Conservation (phyloP, 2,329 filamentous ascomycete species). For the Alternaria infectoria region DNA sequence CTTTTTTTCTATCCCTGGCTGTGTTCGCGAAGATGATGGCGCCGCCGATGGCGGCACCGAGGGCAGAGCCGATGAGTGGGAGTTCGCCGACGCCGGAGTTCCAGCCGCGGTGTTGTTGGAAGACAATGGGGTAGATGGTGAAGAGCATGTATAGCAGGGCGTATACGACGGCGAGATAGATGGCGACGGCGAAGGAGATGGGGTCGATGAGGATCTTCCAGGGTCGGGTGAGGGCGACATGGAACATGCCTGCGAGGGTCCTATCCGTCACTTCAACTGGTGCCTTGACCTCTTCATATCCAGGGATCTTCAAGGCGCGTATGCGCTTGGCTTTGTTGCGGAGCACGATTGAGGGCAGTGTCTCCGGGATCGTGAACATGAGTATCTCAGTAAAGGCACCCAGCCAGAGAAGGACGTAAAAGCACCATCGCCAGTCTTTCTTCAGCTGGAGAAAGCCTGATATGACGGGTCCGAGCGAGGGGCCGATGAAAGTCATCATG, state of each 20-base stretch:
- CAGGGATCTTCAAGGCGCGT: background rate
- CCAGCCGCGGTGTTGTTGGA: background rate
- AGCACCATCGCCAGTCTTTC: background rate
- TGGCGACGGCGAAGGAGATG: background rate
- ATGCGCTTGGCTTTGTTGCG: background rate
- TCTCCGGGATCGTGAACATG: background rate
- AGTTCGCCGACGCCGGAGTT: background rate
- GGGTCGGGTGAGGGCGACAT: background rate
- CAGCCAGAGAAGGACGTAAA: background rate
- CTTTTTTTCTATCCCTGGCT: background rate
- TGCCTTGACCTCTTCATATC: background rate
- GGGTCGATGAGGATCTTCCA: background rate
- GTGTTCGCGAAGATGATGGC: background rate
- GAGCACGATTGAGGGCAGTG: background rate
- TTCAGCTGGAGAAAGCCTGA: background rate
- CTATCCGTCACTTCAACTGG: background rate
- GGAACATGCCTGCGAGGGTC: background rate
- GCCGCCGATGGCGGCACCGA: background rate
- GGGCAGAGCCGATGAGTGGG: background rate
- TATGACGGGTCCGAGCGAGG: background rate
- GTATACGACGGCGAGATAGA: background rate
- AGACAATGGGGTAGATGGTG: background rate
- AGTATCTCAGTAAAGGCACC: background rate
- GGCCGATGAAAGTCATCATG: background rate
- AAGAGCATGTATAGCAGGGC: background rate